These are phyloP conservation scores for Rutstroemia sp. DNA, from an alignment of 2,329 filamentous ascomycete species.

Conservation along the genomic window DNA sequence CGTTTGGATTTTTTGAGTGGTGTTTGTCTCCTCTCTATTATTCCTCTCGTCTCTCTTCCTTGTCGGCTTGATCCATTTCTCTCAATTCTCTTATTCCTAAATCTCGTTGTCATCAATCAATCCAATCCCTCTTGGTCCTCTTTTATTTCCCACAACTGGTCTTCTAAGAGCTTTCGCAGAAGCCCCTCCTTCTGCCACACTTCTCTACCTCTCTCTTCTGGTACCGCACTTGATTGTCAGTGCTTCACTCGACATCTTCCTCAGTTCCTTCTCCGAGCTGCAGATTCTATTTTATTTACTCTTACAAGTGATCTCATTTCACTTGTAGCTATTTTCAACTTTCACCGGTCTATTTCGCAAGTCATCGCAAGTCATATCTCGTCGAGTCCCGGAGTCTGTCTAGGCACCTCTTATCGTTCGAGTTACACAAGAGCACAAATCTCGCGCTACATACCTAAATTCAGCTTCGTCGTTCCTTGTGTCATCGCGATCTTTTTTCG, in stretches of 20 bases:
- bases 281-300: slow-evolving; percentile 3
- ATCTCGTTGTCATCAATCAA: slow-evolving; percentile 21
- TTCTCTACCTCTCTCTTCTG: slow-evolving; percentile 15
- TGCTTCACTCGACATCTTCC: slow-evolving; percentile 19
- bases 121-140: slow-evolving; percentile 23
- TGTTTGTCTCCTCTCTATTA: slow-evolving; percentile 25
- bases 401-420: slow-evolving; percentile 25
- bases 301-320: slow-evolving; percentile 20
- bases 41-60: slow-evolving; percentile 23
- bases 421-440: slow-evolving; percentile 23
- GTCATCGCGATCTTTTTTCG: slow-evolving; percentile 16
- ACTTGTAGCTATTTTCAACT: slow-evolving; percentile 22
- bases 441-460: slow-evolving; percentile 16
- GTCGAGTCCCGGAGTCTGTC: slow-evolving; percentile 24
- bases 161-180: slow-evolving; percentile 19
- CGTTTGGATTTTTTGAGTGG: slow-evolving; percentile 26
- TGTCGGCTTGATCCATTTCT: slow-evolving; percentile 17
- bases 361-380: slow-evolving; percentile 18
- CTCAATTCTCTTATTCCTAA: slow-evolving; percentile 19
- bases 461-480: slow-evolving; percentile 19
- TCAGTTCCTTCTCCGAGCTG: slow-evolving; percentile 1
- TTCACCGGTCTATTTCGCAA: slow-evolving; percentile 25
- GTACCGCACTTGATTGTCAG: slow-evolving; percentile 22
- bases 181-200: slow-evolving; percentile 15
- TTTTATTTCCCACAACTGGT: slow-evolving; percentile 17